A percentile compares a stretch with the other conserved stretches of the same genome.
phyloP scores from a whole-genome alignment of 176 grass and related monocot genomes.

The barley (Hordeum vulgare) region MorexV3_pseudomolecules_assembly NC_058518.1:360351725-360352224 shows the following conservation, averaged over 20 bases:
- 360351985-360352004: background rate
- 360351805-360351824: background rate
- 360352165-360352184: background rate
- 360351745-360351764: background rate
- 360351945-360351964: background rate
- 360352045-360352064: background rate
- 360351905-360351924: too few species aligned
- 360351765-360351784: background rate
- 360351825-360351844: background rate
- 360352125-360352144: background rate
- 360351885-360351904: background rate
- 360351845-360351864: background rate
- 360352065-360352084: background rate
- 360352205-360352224: conserved; percentile 23
- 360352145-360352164: conserved; percentile 11
- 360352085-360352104: background rate
- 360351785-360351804: background rate
- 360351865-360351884: background rate
- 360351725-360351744: background rate
- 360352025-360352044: background rate
- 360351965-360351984: background rate
- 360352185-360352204: background rate
- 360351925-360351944: background rate
- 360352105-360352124: background rate
- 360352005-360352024: conserved; percentile 6